These are phyloP conservation scores for Curvularia eragrostidis DNA, from an alignment of 2,329 filamentous ascomycete genomes.

Conservation along the genomic window DNA sequence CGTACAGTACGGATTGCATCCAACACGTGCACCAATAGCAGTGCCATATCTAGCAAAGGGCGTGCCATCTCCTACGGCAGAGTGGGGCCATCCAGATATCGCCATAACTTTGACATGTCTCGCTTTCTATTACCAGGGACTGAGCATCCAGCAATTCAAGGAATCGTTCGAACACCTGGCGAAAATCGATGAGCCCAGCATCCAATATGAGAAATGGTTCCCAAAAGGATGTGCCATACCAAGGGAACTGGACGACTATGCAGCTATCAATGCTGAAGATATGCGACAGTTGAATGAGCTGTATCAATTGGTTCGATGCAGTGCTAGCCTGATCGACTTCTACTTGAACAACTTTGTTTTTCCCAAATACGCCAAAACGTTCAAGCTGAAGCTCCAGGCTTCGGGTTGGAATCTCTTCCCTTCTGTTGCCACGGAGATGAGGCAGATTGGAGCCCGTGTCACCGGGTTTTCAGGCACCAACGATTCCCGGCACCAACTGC, in stretches of 20 bases:
- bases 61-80: conserved; percentile 65
- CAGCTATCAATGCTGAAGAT: conserved; percentile 67
- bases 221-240: conserved; percentile 51
- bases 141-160: conserved; percentile 58
- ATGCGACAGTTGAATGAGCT: conserved; percentile 56
- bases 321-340: conserved; percentile 66
- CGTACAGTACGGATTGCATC: conserved; percentile 63
- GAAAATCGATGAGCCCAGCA: conserved; percentile 63
- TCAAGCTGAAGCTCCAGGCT: conserved; percentile 66
- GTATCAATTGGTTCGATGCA: conserved; percentile 45
- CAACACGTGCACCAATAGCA: conserved; percentile 63
- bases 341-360: conserved; percentile 72
- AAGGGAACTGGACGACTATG: conserved; percentile 59
- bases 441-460: conserved; percentile 49
- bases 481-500: conserved; percentile 66
- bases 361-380: conserved; percentile 69
- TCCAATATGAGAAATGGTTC: conserved; percentile 66
- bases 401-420: conserved; percentile 73
- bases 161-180: conserved; percentile 60
- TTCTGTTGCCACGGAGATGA: conserved; percentile 24
- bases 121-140: conserved; percentile 68
- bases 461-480: conserved; percentile 78
- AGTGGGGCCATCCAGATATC: conserved; percentile 73
- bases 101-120: conserved; percentile 53
- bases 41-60: conserved; percentile 71